Evolutionary conservation across 176 grass and related monocot species (phyloP).

Genomic region (Cymbopogon citratus): DNA sequence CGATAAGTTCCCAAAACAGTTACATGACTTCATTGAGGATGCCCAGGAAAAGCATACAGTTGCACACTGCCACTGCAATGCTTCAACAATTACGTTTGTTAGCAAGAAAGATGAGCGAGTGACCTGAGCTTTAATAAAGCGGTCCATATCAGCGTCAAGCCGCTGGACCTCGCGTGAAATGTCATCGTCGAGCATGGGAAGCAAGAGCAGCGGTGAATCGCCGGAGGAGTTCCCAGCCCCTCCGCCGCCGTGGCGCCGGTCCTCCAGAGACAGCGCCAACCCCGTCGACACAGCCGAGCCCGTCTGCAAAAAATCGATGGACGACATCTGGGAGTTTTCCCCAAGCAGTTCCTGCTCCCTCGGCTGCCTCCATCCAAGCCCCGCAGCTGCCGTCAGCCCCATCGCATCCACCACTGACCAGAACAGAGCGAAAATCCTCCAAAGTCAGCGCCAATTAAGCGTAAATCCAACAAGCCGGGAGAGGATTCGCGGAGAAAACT

Average conservation of each 20-base stretch:
- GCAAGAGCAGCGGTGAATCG: constrained; percentile 70
- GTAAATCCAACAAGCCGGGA: neutral
- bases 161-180: constrained; percentile 86
- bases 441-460: constrained; percentile 32
- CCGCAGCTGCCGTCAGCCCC: constrained; percentile 61
- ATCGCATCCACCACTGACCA: constrained; percentile 63
- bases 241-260: constrained; percentile 59
- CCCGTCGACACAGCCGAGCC: constrained; percentile 93
- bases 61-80: neutral
- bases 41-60: neutral
- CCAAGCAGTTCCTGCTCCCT: constrained; percentile 91
- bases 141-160: constrained; percentile 95
- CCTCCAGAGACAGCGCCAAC: constrained; percentile 79
- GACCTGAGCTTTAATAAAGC: constrained; percentile 93
- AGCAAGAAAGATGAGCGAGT: constrained; percentile 1
- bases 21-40: neutral
- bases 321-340: constrained; percentile 99
- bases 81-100: neutral
- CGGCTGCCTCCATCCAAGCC: constrained; percentile 66
- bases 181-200: constrained; percentile 84
- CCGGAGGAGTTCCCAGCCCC: constrained; percentile 67
- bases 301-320: constrained; percentile 97
- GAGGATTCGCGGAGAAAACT: constrained; percentile 17
- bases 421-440: constrained; percentile 6
- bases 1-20: neutral